Evolutionary conservation across 2,329 filamentous ascomycete genomes (phyloP), one percentile per base, ranked within the genome.

Genomic region (Fusarium clavum): DNA sequence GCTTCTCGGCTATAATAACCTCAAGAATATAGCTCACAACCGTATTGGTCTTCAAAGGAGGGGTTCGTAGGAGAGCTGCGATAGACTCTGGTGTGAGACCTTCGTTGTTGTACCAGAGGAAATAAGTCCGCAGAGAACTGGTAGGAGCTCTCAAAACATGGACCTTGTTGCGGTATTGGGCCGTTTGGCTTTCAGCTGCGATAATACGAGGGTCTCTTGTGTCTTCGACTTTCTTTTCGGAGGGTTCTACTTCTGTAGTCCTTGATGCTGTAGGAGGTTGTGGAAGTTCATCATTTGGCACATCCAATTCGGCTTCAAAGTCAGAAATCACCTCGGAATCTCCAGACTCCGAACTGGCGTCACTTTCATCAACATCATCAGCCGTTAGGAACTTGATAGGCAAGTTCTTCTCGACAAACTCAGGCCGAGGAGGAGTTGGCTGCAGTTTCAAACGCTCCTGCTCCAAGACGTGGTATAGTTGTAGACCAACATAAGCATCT

Each of bases 401-500:
- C 25, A 87, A 74, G 45, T 90, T 84, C 7, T 90, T 82, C 75
- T 97, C 94, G 6, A 87, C 90, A 72, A 89, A 86, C 18, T 86
- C 84, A 1, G 94, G 94, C 9, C 87, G 83, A 6, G 92, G 91
- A 8, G 94, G 94, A 4, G 82, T 85, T 3, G 94, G 94, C 14
- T 87, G 80, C 65, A 97, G 82, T 9, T 83, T 81, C 71, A 87
- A 83, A 18, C 94, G 86, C 73, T 91, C 88, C 52, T 87, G 81
- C 61, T 98, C 91, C 46, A 97, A 82, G 2, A 86, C 85, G 64
- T 93, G 84, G 75, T 89, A 97, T 3, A 98, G 82, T 59, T 93
- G 91, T 13, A 92, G 80, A 45, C 90, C 88, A 63, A 92, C 94
- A 77, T 97, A 98, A 0, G 93, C 91, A 78, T 97, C 94, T 1